phyloP scores from a whole-genome alignment of 116 monocot genomes.

The Iris pallida region DNA sequence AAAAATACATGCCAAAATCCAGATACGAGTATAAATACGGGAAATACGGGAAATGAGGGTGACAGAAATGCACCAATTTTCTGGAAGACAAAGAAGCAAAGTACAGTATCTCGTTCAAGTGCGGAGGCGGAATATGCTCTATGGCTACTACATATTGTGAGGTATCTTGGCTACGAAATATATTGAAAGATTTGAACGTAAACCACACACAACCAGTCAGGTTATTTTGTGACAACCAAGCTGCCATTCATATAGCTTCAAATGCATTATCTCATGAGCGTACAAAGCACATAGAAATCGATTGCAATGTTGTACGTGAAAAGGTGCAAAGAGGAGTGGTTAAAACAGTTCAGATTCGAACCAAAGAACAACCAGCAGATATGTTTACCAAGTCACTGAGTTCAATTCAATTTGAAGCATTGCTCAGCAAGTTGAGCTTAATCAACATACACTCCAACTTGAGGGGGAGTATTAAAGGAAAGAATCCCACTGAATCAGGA shows the following conservation, averaged over 20 bases:
- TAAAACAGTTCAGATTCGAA: background rate
- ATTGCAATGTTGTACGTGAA: too few species aligned
- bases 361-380: background rate
- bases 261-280: too few species aligned
- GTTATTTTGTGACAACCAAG: background rate
- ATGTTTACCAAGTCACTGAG: background rate
- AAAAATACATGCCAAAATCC: too few species aligned
- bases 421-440: background rate
- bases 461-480: background rate
- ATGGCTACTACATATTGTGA: background rate
- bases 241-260: too few species aligned
- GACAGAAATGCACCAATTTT: background rate
- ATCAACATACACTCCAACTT: background rate
- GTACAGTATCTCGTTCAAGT: background rate
- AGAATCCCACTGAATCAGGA: background rate
- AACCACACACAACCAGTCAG: background rate
- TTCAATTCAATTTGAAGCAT: background rate
- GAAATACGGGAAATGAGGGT: too few species aligned
- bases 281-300: too few species aligned
- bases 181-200: background rate
- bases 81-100: conserved; percentile 13
- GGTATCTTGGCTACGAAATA: background rate
- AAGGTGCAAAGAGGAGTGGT: background rate
- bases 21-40: too few species aligned
- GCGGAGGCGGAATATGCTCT: conserved; percentile 10